Percentiles rank a stretch among this genome's conserved stretches.
phyloP scores from a whole-genome alignment of 495 filamentous ascomycete genomes.

The Penicillium pulvis region DNA sequence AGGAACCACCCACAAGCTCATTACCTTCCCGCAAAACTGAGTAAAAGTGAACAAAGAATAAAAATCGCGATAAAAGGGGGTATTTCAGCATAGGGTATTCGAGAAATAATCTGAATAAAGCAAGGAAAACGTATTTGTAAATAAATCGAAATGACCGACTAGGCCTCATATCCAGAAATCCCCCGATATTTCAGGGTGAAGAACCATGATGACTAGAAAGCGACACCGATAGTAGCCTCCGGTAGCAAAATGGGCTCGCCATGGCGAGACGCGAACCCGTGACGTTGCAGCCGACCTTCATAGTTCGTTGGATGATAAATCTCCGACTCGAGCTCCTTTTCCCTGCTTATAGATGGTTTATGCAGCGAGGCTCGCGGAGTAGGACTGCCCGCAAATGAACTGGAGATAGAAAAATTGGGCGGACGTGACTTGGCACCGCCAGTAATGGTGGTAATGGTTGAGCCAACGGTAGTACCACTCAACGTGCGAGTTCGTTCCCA shows the following conservation, averaged over 20 bases:
- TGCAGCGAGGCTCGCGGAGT: conserved; percentile 31
- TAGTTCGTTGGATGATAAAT: conserved; percentile 32
- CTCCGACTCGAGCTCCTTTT: conserved; percentile 29
- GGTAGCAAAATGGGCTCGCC: conserved; percentile 21
- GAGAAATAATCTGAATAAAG: not conserved
- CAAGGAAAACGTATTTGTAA: not conserved
- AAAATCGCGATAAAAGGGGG: not conserved
- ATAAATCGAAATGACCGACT: not conserved
- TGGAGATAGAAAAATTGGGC: conserved; percentile 34
- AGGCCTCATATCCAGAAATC: not conserved
- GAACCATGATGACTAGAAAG: conserved; percentile 29
- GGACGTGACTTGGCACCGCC: conserved; percentile 15
- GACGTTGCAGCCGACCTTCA: conserved; percentile 29
- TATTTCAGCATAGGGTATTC: not conserved
- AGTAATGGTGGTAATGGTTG: conserved; percentile 31
- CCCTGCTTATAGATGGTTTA: conserved; percentile 18
- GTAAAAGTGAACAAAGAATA: not conserved
- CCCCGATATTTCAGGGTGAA: not conserved
- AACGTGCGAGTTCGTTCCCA: conserved; percentile 43
- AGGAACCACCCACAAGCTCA: not conserved
- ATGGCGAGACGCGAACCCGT: conserved; percentile 23
- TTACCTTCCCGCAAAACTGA: not conserved
- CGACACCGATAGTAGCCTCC: conserved; percentile 36
- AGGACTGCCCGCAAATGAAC: conserved; percentile 27
- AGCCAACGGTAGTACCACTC: conserved; percentile 43